A percentile compares a stretch with the other conserved stretches of the same genome.
These are phyloP conservation scores for Leptosphaerulina australis DNA, from an alignment of 2,329 filamentous ascomycete genomes.

Conservation along the genomic window DNA sequence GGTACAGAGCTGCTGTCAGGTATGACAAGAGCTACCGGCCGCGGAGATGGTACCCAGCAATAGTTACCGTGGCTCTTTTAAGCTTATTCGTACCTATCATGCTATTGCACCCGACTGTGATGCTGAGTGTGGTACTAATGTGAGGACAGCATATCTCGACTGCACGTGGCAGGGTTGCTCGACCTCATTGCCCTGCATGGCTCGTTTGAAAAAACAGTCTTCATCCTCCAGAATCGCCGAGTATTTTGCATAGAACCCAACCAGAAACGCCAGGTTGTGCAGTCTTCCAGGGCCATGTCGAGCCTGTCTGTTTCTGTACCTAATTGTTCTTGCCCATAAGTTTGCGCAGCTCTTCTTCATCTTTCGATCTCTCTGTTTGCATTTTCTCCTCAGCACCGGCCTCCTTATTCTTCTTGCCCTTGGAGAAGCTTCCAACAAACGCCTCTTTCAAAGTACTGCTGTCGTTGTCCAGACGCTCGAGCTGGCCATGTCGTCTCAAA, in stretches of 20 bases:
- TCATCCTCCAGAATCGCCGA: background rate
- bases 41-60: conserved; percentile 22
- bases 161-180: conserved; percentile 7
- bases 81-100: conserved; percentile 5
- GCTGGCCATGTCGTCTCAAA: conserved; percentile 58
- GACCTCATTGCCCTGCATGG: background rate
- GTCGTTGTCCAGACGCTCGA: conserved; percentile 53
- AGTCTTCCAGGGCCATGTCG: background rate
- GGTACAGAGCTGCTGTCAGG: conserved; percentile 13
- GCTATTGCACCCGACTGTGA: conserved; percentile 1
- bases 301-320: background rate
- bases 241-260: background rate
- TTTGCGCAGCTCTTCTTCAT: conserved; percentile 49
- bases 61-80: conserved; percentile 1
- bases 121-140: conserved; percentile 4
- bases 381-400: conserved; percentile 33
- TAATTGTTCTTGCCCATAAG: conserved; percentile 45
- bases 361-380: conserved; percentile 40
- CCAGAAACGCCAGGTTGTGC: background rate
- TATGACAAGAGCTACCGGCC: conserved; percentile 28
- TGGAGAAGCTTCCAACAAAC: conserved; percentile 39
- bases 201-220: background rate
- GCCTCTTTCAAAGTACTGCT: conserved; percentile 42
- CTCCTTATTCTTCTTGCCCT: conserved; percentile 37
- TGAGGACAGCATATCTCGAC: background rate